Evolutionary conservation across 768 basidiomycete species (phyloP), one percentile per base, ranked within the genome.

Genomic region (Psilocybe azurescens): DNA sequence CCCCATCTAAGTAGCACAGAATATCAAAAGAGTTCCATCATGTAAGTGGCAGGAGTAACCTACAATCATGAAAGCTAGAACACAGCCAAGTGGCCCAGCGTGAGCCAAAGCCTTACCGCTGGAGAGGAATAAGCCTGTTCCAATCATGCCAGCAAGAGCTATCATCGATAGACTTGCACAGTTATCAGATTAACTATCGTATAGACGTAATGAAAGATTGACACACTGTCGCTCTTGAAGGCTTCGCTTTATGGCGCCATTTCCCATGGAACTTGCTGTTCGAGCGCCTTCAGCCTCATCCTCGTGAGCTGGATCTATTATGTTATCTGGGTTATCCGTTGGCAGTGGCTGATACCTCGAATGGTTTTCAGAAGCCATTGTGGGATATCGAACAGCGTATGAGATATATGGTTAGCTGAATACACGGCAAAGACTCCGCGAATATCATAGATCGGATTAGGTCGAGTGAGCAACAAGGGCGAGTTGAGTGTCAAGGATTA

Each of bases 51-150:
- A 58, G 6, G 49, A 24, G 11, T 32, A 39, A 55, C 72, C 56
- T 70, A 62, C 85, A 77, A 66, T 80, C 72, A 70, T 79, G 71
- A 63, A 76, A 53, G 81, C 86, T 8, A 86, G 69, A 56, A 86
- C 69, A 56, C 72, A 74, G 11, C 87, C 85, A 0, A 85, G 73
- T 5, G 87, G 86, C 0, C 87, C 87, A 5, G 81, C 85, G 30
- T 77, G 77, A 0, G 78, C 75, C 24, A 87, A 76, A 13, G 80
- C 77, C 41, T 70, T 74, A 1, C 83, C 87, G 3, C 83, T 80
- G 5, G 84, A 82, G 13, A 88, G 71, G 71, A 88, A 87, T 3
- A 87, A 74, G 53, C 86, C 85, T 1, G 84, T 85, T 16, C 85
- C 84, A 57, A 83, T 82, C 65, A 76, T 78, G 3, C 75, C 77